Base-by-base conservation (phyloP, 257 asterid genomes). In the Nicotiana paniculata region DNA sequence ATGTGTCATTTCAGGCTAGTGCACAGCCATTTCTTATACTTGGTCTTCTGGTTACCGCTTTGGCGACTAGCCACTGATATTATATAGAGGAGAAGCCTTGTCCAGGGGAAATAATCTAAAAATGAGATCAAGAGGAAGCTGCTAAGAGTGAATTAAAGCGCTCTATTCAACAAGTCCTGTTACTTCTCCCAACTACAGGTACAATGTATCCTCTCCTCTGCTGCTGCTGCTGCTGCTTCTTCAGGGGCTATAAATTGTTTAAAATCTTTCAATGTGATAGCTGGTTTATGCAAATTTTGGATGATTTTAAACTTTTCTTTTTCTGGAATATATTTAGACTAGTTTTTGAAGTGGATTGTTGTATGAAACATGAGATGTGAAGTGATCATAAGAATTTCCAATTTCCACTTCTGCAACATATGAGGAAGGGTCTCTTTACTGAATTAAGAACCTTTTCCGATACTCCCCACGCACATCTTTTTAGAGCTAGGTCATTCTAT, bases 1-100 rank as follows among this genome's bases (percentile, higher is more conserved):
- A 32, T 11, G 10, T 9, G 26, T 59, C 24, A 33, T 88, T 84
- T 75, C 97, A 96, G 99, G 99, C 97, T 33, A 93, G 98, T 58
- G 99, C 98, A 80, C 99, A 94, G 80, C 99, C 99, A 15, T 96
- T 96, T 86, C 99, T 96, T 77, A 88, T 96, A 64, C 93, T 96
- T 58, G 97, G 98, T 59, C 90, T 96, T 37, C 86, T 96, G 66
- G 97, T 94, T 83, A 96, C 97, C 39, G 98, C 99, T 13, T 88
- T 96, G 83, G 98, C 98, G 37, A 96, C 96, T 55, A 94, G 96
- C 89, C 93, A 91, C 72, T 92, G 85, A 89, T 85, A 79, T 33
- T 79, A 28, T 57, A 74, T 7, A 15, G 5, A 30, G 69, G 80
- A 82, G 68, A 58, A 0, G 35, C 77, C 77, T 70, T 43, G 12